Evolutionary conservation across 768 basidiomycete genomes (phyloP).

Genomic region (Suillus fuscotomentosus): DNA sequence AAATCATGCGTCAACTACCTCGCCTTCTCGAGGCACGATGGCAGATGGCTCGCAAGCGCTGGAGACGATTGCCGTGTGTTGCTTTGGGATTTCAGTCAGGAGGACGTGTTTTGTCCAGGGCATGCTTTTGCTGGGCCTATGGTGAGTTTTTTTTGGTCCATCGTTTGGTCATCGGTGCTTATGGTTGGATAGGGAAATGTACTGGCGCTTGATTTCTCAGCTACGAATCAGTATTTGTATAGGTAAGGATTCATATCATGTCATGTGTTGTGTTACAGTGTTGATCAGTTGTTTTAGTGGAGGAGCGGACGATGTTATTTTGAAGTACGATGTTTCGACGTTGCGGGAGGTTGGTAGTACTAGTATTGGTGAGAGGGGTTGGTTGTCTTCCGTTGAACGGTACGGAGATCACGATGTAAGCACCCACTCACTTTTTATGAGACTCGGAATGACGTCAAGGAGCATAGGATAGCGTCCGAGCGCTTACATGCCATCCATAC

Average conservation of each 20-base stretch:
- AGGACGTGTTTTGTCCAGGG: slow-evolving; percentile 45
- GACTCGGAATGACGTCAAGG: background rate
- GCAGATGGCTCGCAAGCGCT: slow-evolving; percentile 64
- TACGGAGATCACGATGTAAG: slow-evolving; percentile 34
- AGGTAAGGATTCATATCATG: slow-evolving; percentile 40
- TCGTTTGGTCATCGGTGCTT: slow-evolving; percentile 1
- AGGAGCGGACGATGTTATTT: slow-evolving; percentile 49
- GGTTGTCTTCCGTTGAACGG: slow-evolving; percentile 19
- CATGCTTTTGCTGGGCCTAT: slow-evolving; percentile 46
- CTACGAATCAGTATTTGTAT: slow-evolving; percentile 59
- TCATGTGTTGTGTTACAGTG: background rate
- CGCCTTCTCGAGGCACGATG: slow-evolving; percentile 57
- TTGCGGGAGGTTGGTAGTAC: slow-evolving; percentile 18
- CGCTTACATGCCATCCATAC: slow-evolving; percentile 61
- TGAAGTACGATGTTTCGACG: slow-evolving; percentile 52
- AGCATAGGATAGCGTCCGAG: slow-evolving; percentile 64
- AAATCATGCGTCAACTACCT: slow-evolving; percentile 66
- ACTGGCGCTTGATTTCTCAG: slow-evolving; percentile 69
- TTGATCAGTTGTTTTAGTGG: slow-evolving; percentile 37
- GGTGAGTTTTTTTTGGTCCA: slow-evolving; percentile 15
- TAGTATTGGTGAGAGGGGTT: background rate
- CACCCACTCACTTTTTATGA: background rate
- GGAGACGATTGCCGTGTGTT: slow-evolving; percentile 61
- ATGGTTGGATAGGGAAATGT: slow-evolving; percentile 54
- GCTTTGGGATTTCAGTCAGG: slow-evolving; percentile 69